Evolutionary conservation across 2,329 filamentous ascomycete genomes (phyloP), one percentile per base, ranked within the genome.

Genomic region (Monosporascus ibericus): DNA sequence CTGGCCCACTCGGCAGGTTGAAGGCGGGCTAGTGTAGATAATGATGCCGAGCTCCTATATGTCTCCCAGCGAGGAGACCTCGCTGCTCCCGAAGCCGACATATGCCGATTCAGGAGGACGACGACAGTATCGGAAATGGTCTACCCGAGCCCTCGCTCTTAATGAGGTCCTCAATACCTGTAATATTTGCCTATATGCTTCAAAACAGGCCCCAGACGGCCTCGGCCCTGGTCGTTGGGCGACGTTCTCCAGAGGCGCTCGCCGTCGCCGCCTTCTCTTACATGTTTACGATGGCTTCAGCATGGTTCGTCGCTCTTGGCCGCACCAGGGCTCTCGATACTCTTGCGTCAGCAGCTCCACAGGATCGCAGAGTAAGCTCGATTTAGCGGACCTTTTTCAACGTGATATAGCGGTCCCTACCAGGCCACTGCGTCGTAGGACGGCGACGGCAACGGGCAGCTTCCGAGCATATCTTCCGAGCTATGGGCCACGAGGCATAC

Each of bases 241-340:
- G 88, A 3, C 73, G 90, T 0, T 92, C 87, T 0, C 86, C 90
- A 1, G 87, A 94, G 68, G 84, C 90, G 2, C 73, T 95, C 6
- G 88, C 90, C 0, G 88, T 87, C 0, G 86, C 89, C 1, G 90
- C 90, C 0, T 95, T 95, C 63, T 88, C 87, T 2, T 92, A 94
- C 74, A 95, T 95, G 90, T 95, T 95, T 61, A 90, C 90, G 51
- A 91, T 92, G 87, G 85, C 87, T 22, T 90, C 89, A 1, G 90
- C 85, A 0, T 95, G 90, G 90, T 79, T 95, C 38, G 88, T 95
- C 54, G 90, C 86, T 0, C 79, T 95, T 4, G 90, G 90, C 27
- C 90, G 90, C 7, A 92, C 89, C 0, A 95, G 89, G 1, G 90
- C 90, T 0, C 78, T 95, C 44, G 90, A 95, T 67, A 95, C 90